Percentiles rank a stretch among this genome's conserved stretches.
Conservation (phyloP, 1,284 basidiomycete species). For the Pseudozyma sp. region DNA sequence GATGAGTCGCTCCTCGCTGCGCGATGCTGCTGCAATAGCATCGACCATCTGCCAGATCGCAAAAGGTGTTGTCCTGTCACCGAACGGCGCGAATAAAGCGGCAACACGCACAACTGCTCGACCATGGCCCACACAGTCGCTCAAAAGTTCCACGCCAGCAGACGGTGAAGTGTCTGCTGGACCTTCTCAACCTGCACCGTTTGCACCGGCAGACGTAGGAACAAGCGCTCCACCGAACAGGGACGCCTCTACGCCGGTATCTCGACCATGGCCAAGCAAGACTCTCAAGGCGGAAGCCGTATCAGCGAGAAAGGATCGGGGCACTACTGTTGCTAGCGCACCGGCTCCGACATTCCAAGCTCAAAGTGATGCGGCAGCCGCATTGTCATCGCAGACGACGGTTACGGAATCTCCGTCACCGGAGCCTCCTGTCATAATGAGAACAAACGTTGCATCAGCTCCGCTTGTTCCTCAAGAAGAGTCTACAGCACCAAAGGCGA, state of each 20-base stretch:
- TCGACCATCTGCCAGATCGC: conserved; percentile 44
- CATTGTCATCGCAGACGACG: no score
- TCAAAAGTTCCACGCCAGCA: not conserved
- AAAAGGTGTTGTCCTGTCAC: conserved; percentile 33
- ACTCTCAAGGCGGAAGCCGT: not conserved
- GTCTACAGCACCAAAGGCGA: not conserved
- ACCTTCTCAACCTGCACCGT: not conserved
- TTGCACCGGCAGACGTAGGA: not conserved
- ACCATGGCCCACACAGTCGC: conserved; percentile 33
- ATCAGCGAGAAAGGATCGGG: not conserved
- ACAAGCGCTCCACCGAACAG: not conserved
- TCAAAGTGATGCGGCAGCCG: not conserved
- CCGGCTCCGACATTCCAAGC: not conserved
- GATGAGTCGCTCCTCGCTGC: conserved; percentile 44
- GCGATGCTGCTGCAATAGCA: conserved; percentile 48
- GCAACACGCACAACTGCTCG: conserved; percentile 7
- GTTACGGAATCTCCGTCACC: no score
- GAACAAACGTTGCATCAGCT: not conserved
- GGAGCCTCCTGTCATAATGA: no score
- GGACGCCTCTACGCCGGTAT: conserved; percentile 2
- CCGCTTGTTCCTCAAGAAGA: not conserved
- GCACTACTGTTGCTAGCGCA: not conserved
- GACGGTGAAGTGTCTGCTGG: not conserved
- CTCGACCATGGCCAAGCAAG: conserved; percentile 32
- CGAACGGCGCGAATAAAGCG: conserved; percentile 18